Base-by-base conservation (phyloP, 2,329 filamentous ascomycete genomes). In the Fusarium abutilonis region DNA sequence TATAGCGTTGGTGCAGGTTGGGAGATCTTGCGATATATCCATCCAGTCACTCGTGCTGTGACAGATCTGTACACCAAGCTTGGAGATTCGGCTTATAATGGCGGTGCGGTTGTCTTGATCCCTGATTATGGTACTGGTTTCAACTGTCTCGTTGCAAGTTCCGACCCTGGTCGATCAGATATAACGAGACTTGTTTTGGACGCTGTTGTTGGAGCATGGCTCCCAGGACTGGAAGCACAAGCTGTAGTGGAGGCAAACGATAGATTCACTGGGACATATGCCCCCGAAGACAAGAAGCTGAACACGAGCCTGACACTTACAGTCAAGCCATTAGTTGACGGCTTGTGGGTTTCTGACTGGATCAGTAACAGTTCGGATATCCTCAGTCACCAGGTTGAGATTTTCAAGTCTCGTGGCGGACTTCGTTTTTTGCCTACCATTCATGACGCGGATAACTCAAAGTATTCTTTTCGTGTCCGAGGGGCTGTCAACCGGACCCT, bases 111-210 rank as follows among this genome's bases (percentile, higher is more conserved):
- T 1, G 74, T 73, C 2, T 65, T 82, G 6, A 57, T 81, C 4
- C 79, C 78, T 1, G 78, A 81, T 54, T 79, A 74, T 44, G 73
- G 77, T 43, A 68, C 78, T 13, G 79, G 79, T 1, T 77, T 81
- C 53, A 72, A 70, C 1, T 39, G 36, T 21, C 36, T 39, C 17
- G 17, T 39, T 14, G 36, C 36, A 21, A 39, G 36, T 39, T 10
- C 36, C 13, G 17, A 66, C 80, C 15, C 68, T 81, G 1, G 60
- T 73, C 2, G 79, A 11, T 13, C 17, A 5, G 10, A 21, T 15
- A 75, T 10, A 15, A 36, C 14, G 6, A 36, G 40, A 1, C 39
- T 14, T 36, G 6, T 48, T 0, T 28, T 67, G 3, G 38, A 51
- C 1, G 36, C 42, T 2, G 23, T 67, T 13, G 15, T 39, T 14